A percentile compares a stretch with the other conserved stretches of the same genome.
Conservation (phyloP, 352 stramenopile species). For the Ophiocytium majus region DNA sequence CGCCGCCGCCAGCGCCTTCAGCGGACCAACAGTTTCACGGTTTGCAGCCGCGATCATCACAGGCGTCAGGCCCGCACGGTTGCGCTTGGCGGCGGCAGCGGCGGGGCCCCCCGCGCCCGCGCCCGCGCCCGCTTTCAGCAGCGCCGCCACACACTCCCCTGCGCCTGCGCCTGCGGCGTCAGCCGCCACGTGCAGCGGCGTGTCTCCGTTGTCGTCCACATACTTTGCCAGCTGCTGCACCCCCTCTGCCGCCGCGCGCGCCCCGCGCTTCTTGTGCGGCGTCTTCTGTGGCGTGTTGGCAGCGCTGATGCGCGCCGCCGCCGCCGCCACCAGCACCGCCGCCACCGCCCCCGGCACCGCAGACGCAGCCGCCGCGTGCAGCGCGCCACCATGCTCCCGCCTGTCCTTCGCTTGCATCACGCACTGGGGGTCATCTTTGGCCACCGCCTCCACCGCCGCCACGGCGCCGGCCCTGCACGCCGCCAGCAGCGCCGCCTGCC, state of each 20-base stretch:
- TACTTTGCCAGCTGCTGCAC: too few species aligned
- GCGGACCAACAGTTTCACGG: too few species aligned
- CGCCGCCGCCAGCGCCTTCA: background rate
- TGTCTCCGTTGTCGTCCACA: background rate
- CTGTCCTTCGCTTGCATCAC: background rate
- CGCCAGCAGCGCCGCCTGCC: background rate
- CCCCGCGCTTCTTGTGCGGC: too few species aligned
- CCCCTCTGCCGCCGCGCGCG: too few species aligned
- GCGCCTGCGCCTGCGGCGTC: too few species aligned
- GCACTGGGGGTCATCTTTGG: too few species aligned
- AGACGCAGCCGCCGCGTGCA: background rate
- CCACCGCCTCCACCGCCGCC: background rate
- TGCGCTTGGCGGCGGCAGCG: background rate
- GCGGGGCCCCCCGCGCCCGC: too few species aligned
- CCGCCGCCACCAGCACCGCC: background rate
- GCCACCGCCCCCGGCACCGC: background rate
- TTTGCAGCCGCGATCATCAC: background rate
- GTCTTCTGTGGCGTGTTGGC: too few species aligned
- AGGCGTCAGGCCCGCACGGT: background rate
- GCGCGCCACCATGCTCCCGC: too few species aligned
- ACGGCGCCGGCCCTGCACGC: background rate
- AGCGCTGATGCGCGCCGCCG: too few species aligned
- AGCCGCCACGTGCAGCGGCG: background rate
- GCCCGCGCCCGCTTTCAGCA: background rate
- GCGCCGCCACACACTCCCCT: background rate